Percentiles rank a stretch among this genome's conserved stretches.
These are phyloP conservation scores for Gossypium lobatum DNA, from an alignment of 441 rosid species.

Conservation along the genomic window DNA sequence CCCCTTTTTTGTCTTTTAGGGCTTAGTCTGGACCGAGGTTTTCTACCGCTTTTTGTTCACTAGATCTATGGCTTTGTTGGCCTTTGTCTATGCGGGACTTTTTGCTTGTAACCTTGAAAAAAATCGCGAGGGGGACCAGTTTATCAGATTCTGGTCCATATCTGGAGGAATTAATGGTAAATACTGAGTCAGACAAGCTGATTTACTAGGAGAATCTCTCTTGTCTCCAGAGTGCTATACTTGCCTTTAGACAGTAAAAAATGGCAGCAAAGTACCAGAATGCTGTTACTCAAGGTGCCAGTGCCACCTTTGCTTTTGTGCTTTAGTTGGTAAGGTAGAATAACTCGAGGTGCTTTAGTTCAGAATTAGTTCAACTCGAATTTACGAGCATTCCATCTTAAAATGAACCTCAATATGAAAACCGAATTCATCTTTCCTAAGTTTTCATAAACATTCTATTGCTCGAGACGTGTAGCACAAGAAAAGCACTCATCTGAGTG, in stretches of 20 bases:
- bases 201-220: conserved; percentile 33
- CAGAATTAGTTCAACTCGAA: not conserved
- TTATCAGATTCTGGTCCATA: conserved; percentile 31
- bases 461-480: not conserved
- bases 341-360: not conserved
- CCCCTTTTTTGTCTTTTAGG: no score
- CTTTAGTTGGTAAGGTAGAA: no score
- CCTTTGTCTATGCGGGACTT: no score
- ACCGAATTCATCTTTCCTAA: not conserved
- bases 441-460: not conserved
- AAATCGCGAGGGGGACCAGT: conserved; percentile 40
- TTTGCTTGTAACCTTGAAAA: not conserved
- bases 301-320: no score
- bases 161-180: conserved; percentile 36
- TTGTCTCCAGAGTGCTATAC: conserved; percentile 18
- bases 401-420: not conserved
- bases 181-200: conserved; percentile 16
- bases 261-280: no score
- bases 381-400: not conserved
- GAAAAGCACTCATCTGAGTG: not conserved
- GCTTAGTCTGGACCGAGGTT: no score
- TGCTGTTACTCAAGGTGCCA: no score
- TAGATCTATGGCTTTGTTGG: no score
- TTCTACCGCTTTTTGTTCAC: no score
- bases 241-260: conserved; percentile 11